Evolutionary conservation across 371 early-diverging fungal genomes (phyloP).

Genomic region (Conidiobolus incongruus): DNA sequence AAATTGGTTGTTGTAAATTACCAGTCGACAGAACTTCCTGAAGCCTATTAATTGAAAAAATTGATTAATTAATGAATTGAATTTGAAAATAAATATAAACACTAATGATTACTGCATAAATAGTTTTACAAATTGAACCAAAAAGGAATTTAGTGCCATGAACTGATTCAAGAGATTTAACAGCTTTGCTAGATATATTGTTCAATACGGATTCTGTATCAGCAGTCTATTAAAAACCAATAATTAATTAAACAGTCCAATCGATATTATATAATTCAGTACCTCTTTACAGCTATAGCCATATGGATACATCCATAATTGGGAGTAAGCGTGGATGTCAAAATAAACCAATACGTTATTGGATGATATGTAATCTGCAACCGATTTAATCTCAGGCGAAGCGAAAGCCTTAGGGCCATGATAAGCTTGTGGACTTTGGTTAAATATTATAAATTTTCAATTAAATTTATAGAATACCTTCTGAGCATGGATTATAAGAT

Average conservation of each 20-base stretch:
- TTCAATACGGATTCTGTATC: too few species aligned
- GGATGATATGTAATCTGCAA: conserved; percentile 17
- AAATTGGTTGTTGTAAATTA: too few species aligned
- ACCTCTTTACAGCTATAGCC: conserved; percentile 10
- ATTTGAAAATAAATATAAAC: too few species aligned
- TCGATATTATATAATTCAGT: background rate
- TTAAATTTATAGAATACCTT: too few species aligned
- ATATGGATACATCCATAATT: conserved; percentile 22
- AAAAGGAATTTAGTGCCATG: background rate
- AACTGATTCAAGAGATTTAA: too few species aligned
- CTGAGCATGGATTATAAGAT: background rate
- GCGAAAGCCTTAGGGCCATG: conserved; percentile 13
- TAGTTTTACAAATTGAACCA: conserved; percentile 14
- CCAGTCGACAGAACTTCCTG: conserved; percentile 18
- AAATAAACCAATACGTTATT: conserved; percentile 14
- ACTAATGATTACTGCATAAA: too few species aligned
- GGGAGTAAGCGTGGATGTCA: conserved; percentile 27
- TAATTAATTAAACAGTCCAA: background rate
- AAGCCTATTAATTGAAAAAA: too few species aligned
- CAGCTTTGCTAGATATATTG: too few species aligned
- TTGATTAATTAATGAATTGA: too few species aligned
- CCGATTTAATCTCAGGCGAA: conserved; percentile 14
- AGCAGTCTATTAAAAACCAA: too few species aligned
- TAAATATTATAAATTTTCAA: too few species aligned
- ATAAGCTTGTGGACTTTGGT: conserved; percentile 16